Conservation (phyloP, 192 early-diverging fungal species). For the Coemansia pectinata region DNA sequence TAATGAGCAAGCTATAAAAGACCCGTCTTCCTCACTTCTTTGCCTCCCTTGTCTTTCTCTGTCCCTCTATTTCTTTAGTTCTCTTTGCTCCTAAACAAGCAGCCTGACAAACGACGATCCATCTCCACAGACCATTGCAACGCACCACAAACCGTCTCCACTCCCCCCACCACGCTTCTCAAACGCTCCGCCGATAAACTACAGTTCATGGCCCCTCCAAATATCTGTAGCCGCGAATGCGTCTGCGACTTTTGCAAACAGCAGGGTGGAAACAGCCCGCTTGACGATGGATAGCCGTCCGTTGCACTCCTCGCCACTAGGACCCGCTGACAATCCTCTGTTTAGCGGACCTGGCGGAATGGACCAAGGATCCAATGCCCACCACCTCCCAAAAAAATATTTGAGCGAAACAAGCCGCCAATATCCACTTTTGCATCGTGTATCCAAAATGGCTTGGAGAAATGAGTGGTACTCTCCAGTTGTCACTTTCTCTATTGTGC, state of each 20-base stretch:
- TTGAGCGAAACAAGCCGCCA: not conserved
- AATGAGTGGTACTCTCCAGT: not conserved
- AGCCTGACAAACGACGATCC: not conserved
- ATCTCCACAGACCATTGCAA: not conserved
- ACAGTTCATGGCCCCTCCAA: not conserved
- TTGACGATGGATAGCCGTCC: not conserved
- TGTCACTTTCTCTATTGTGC: not conserved
- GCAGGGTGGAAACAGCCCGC: slow-evolving; percentile 1
- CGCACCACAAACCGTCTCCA: not conserved
- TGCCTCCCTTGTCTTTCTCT: not conserved
- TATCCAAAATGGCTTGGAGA: not conserved
- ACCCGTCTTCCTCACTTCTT: not conserved
- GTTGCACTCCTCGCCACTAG: not conserved
- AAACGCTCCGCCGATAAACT: not conserved
- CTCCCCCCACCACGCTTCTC: not conserved
- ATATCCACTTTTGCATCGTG: not conserved
- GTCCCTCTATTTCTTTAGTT: not conserved
- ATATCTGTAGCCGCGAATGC: slow-evolving; percentile 12
- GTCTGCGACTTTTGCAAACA: slow-evolving; percentile 18
- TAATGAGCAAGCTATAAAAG: slow-evolving; percentile 6
- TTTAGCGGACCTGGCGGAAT: not conserved
- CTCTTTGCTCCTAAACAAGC: not conserved
- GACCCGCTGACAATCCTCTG: not conserved
- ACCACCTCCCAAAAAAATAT: not conserved
- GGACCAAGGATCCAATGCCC: not conserved